Base-by-base conservation (phyloP, 2,329 filamentous ascomycete genomes). In the Ascochyta viciae-villosae region DNA sequence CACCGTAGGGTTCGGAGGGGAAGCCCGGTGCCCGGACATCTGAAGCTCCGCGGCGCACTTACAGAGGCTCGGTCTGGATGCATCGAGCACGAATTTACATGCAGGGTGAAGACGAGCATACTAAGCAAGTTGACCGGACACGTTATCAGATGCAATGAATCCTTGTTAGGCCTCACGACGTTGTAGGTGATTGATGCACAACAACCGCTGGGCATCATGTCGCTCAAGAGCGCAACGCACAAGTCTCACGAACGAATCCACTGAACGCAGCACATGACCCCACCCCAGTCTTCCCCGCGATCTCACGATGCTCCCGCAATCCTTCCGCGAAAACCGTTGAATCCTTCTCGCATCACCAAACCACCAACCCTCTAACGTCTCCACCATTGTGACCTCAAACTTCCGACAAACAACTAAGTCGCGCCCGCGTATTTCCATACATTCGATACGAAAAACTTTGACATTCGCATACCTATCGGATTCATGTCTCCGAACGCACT, bases 231-330 rank as follows among this genome's bases (percentile, higher is more conserved):
- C 19, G 38, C 12, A 8, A 26, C 22, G 35, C 12, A 42, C 23
- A 33, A 24, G 19, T 31, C 4, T 39, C 23, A 34, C 35, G 44
- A 6, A 12, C 31, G 22, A 12, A 45, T 35, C 37, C 22, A 31
- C 44, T 43, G 34, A 38, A 29, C 3, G 50, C 33, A 54, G 38
- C 31, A 43, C 44, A 33, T 37, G 38, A 23, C 24, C 19, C 46
- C 41, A 50, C 35, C 52, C 46, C 41, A 50, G 41, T 46, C 19
- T 42, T 50, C 51, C 40, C 45, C 50, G 37, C 50, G 29, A 44
- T 46, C 45, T 42, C 34, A 49, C 24, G 26, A 38, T 43, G 19
- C 47, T 55, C 52, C 47, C 53, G 47, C 46, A 50, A 56, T 56
- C 53, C 53, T 56, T 56, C 53, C 42, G 53, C 41, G 24, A 35